A percentile compares a stretch with the other conserved stretches of the same genome.
Evolutionary conservation across 352 stramenopile genomes (phyloP).

Genomic region (Phytophthora chlamydospora): DNA sequence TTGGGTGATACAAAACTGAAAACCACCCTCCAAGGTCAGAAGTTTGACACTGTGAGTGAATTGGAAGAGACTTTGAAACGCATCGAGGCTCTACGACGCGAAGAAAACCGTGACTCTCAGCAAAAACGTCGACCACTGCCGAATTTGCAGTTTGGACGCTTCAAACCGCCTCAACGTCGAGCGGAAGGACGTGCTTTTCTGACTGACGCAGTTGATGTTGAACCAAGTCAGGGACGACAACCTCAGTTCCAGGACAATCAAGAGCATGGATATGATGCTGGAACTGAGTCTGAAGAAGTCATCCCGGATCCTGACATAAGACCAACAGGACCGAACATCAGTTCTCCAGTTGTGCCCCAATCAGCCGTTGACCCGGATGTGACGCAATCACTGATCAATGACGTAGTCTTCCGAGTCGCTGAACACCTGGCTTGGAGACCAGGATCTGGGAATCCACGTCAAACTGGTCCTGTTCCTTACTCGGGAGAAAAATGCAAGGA

Average conservation of each 20-base stretch:
- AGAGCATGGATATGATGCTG: background rate
- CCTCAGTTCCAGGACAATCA: background rate
- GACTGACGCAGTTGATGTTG: background rate
- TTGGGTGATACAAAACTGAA: background rate
- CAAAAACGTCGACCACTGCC: background rate
- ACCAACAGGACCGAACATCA: no score
- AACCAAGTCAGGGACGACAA: background rate
- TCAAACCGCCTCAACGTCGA: background rate
- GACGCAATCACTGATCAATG: no score
- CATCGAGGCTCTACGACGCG: background rate
- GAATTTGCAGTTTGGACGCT: background rate
- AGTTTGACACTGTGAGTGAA: background rate
- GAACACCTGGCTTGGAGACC: no score
- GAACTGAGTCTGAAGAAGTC: no score
- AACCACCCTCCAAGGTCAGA: background rate
- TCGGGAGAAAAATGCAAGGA: background rate
- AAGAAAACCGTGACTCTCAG: background rate
- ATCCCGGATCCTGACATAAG: no score
- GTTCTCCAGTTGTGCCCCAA: no score
- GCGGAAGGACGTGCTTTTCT: background rate
- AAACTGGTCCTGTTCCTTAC: background rate
- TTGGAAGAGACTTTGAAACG: background rate
- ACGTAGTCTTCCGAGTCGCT: no score
- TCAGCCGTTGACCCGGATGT: no score
- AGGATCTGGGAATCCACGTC: no score